Conservation (phyloP, 2,329 filamentous ascomycete genomes). For the Alternaria conjuncta region DNA sequence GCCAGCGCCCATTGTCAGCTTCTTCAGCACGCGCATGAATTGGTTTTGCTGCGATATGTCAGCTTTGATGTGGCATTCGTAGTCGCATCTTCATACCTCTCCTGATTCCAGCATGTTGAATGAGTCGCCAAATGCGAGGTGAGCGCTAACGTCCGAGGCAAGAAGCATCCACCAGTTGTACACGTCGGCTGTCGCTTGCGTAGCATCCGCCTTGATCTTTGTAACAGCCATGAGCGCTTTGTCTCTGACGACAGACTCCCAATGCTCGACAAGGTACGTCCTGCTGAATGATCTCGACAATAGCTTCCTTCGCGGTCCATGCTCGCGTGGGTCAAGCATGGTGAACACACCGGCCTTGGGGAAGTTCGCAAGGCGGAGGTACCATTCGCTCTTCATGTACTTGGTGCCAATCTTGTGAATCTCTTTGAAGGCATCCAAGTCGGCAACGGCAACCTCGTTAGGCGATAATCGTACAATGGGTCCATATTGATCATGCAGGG, state of each 20-base stretch:
- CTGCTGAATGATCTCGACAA: conserved; percentile 48
- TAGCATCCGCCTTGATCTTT: conserved; percentile 37
- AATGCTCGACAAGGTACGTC: conserved; percentile 44
- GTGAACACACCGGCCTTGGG: conserved; percentile 45
- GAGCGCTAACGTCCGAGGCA: conserved; percentile 47
- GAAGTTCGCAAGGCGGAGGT: conserved; percentile 30
- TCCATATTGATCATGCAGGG: conserved; percentile 44
- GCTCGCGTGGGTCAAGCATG: conserved; percentile 45
- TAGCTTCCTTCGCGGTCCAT: conserved; percentile 44
- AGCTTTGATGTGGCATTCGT: neutral
- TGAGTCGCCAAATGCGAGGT: conserved; percentile 49
- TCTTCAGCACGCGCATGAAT: conserved; percentile 47
- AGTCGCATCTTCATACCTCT: conserved; percentile 26
- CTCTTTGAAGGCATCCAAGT: conserved; percentile 36
- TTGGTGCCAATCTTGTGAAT: conserved; percentile 41
- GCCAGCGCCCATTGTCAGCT: conserved; percentile 43
- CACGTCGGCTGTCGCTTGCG: conserved; percentile 37
- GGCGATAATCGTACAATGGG: conserved; percentile 42
- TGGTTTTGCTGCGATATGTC: conserved; percentile 33
- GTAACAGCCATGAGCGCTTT: conserved; percentile 41
- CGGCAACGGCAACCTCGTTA: conserved; percentile 38
- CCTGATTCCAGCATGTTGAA: conserved; percentile 50
- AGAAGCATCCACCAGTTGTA: conserved; percentile 50
- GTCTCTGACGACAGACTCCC: conserved; percentile 45
- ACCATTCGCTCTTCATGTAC: conserved; percentile 40